phyloP scores from a whole-genome alignment of 768 basidiomycete genomes.

The Rhodosporidiobolus sp. region DNA sequence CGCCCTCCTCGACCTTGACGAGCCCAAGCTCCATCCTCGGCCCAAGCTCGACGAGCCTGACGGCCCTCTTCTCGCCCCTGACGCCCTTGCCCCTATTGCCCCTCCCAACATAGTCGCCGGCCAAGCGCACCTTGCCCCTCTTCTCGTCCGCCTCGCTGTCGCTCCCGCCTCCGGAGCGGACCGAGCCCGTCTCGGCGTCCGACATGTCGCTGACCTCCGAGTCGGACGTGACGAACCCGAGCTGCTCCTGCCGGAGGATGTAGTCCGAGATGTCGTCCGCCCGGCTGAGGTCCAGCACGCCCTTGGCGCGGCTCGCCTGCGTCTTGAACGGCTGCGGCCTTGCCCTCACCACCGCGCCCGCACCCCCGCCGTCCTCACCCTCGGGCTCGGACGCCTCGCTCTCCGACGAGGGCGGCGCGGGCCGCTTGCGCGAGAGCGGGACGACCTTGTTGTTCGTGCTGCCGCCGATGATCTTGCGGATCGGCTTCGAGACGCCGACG shows the following conservation, averaged over 20 bases:
- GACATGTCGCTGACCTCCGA: conserved; percentile 53
- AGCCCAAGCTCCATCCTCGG: conserved; percentile 89
- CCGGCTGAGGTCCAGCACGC: conserved; percentile 72
- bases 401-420: conserved; percentile 39
- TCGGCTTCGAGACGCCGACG: conserved; percentile 86
- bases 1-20: conserved; percentile 90
- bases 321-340: neutral
- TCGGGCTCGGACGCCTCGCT: conserved; percentile 29
- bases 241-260: conserved; percentile 65
- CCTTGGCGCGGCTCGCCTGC: conserved; percentile 34
- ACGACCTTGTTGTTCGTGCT: conserved; percentile 47
- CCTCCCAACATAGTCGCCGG: conserved; percentile 89
- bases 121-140: conserved; percentile 63
- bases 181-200: conserved; percentile 67
- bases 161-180: conserved; percentile 52
- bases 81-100: conserved; percentile 63
- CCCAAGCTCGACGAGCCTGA: conserved; percentile 87
- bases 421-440: conserved; percentile 19
- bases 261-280: conserved; percentile 97
- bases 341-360: too few relatives aligned
- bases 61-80: conserved; percentile 83
- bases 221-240: conserved; percentile 49
- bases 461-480: conserved; percentile 79
- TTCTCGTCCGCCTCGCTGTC: conserved; percentile 68
- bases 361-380: neutral